Conservation (phyloP, 768 basidiomycete species). For the Russula olivacea region DNA sequence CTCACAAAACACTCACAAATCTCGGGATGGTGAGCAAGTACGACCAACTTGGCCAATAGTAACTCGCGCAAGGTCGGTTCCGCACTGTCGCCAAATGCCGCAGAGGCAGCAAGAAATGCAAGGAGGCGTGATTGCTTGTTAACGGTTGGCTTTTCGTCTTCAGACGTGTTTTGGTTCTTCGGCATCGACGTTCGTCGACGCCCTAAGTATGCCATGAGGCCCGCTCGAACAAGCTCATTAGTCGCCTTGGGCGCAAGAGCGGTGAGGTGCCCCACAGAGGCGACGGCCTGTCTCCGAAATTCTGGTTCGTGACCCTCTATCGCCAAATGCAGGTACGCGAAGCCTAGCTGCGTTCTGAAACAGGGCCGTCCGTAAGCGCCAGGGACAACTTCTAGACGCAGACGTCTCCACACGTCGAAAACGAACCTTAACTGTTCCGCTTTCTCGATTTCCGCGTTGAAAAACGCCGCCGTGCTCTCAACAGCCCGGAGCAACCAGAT, state of each 20-base stretch:
- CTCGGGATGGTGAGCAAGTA: slow-evolving; percentile 68
- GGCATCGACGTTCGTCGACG: slow-evolving; percentile 34
- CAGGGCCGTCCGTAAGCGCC: not conserved
- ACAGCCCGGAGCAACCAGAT: slow-evolving; percentile 69
- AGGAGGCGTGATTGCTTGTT: slow-evolving; percentile 51
- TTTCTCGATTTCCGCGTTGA: slow-evolving; percentile 46
- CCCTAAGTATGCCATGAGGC: slow-evolving; percentile 43
- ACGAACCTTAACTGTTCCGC: slow-evolving; percentile 53
- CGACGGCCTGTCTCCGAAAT: slow-evolving; percentile 45
- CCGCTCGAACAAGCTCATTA: slow-evolving; percentile 53
- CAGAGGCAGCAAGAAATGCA: slow-evolving; percentile 47
- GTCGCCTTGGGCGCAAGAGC: slow-evolving; percentile 42
- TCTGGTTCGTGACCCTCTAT: slow-evolving; percentile 52
- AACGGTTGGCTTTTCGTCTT: slow-evolving; percentile 38
- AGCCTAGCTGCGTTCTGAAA: slow-evolving; percentile 55
- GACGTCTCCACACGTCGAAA: not conserved
- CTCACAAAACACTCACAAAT: slow-evolving; percentile 43
- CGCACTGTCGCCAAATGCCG: slow-evolving; percentile 41
- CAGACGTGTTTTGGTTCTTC: slow-evolving; percentile 29
- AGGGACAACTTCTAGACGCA: not conserved
- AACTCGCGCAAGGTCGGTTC: slow-evolving; percentile 39
- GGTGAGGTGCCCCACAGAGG: slow-evolving; percentile 38
- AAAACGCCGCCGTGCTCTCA: slow-evolving; percentile 44
- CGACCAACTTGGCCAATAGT: slow-evolving; percentile 48
- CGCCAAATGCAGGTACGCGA: slow-evolving; percentile 61